Percentiles rank a stretch among this genome's conserved stretches.
Conservation (phyloP, 2,329 filamentous ascomycete species). For the Paecilomyces niveus region DNA sequence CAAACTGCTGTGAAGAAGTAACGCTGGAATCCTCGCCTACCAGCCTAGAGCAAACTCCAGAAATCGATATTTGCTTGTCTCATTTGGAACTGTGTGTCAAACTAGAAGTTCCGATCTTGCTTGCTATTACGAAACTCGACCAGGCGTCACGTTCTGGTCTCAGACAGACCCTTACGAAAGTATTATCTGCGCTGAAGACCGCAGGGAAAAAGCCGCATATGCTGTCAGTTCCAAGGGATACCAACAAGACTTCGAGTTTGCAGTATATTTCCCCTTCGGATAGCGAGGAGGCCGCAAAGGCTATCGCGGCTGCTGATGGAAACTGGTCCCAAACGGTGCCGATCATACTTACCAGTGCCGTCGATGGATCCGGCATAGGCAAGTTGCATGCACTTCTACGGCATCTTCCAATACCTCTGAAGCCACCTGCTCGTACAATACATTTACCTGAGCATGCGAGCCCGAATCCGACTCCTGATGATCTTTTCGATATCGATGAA, state of each 20-base stretch:
- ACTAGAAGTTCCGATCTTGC: conserved; percentile 66
- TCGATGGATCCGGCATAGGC: conserved; percentile 75
- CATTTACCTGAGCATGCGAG: conserved; percentile 8
- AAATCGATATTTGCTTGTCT: conserved; percentile 66
- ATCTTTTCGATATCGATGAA: conserved; percentile 85
- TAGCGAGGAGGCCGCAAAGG: conserved; percentile 49
- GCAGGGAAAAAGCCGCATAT: conserved; percentile 68
- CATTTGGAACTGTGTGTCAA: conserved; percentile 82
- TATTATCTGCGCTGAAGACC: conserved; percentile 71
- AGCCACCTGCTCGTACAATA: conserved; percentile 16
- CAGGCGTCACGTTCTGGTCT: conserved; percentile 68
- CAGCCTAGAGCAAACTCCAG: conserved; percentile 30
- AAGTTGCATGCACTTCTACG: conserved; percentile 75
- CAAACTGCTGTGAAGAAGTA: conserved; percentile 57
- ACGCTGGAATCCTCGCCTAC: conserved; percentile 9
- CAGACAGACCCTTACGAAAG: conserved; percentile 61
- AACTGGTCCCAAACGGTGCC: conserved; percentile 56
- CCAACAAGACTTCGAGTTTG: conserved; percentile 47
- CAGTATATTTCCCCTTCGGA: conserved; percentile 52
- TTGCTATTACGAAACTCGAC: conserved; percentile 89
- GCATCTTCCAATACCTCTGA: conserved; percentile 61
- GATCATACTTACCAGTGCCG: conserved; percentile 78
- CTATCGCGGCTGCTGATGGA: conserved; percentile 38
- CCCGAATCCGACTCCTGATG: conserved; percentile 45
- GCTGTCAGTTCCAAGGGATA: conserved; percentile 41